A percentile compares a stretch with the other conserved stretches of the same genome.
Evolutionary conservation across 2,329 filamentous ascomycete species (phyloP).

Genomic region (Colletotrichum abscissum): DNA sequence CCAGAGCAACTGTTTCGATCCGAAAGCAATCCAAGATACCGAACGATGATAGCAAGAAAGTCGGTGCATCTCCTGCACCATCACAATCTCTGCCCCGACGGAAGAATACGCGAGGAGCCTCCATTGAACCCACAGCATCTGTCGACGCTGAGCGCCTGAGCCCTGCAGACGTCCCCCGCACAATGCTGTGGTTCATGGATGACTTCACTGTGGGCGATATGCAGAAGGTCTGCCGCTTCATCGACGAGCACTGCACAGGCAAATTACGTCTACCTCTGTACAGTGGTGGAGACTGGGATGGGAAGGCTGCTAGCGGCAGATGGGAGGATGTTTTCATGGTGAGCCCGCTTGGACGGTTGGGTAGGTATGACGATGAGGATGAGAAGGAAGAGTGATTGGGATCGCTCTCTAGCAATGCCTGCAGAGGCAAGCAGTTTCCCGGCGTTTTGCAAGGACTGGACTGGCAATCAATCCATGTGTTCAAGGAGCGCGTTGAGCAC

Average conservation of each 20-base stretch:
- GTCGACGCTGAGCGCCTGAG: neutral
- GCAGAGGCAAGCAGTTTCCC: neutral
- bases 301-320: slow-evolving; percentile 26
- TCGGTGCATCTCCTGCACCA: neutral
- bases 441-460: neutral
- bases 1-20: neutral
- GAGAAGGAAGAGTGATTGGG: slow-evolving; percentile 14
- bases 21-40: slow-evolving; percentile 8
- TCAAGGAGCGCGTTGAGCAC: neutral
- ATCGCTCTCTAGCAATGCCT: neutral
- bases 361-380: slow-evolving; percentile 23
- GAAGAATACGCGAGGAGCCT: slow-evolving; percentile 10
- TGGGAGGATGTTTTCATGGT: slow-evolving; percentile 35
- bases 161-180: slow-evolving; percentile 29
- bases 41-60: neutral
- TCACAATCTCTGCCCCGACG: neutral
- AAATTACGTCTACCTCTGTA: slow-evolving; percentile 30
- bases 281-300: slow-evolving; percentile 33
- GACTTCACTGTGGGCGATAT: slow-evolving; percentile 33
- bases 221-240: slow-evolving; percentile 34
- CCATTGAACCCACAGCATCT: neutral
- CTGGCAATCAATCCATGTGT: neutral
- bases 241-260: slow-evolving; percentile 32
- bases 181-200: slow-evolving; percentile 35
- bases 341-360: slow-evolving; percentile 24